phyloP scores from a whole-genome alignment of 2,329 filamentous ascomycete genomes.

The Westerdykella sp. region DNA sequence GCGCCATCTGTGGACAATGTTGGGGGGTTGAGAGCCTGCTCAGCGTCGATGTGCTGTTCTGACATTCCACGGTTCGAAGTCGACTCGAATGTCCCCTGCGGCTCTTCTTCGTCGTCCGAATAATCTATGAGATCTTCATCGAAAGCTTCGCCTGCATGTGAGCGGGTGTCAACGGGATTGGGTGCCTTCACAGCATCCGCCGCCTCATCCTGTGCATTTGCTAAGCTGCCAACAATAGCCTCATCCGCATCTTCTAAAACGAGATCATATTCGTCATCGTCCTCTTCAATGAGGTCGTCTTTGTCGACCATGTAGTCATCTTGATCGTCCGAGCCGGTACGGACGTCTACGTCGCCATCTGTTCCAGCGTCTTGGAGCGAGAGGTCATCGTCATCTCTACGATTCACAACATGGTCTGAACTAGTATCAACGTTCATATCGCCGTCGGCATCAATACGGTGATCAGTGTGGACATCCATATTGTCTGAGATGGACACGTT shows the following conservation, averaged over 20 bases:
- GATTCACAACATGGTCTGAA: constrained; percentile 12
- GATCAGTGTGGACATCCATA: constrained; percentile 52
- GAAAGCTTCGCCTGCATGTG: constrained; percentile 4
- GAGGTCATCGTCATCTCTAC: constrained; percentile 47
- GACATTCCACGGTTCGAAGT: too few relatives aligned
- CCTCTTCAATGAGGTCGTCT: constrained; percentile 27
- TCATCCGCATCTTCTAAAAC: not conserved
- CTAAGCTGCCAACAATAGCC: not conserved
- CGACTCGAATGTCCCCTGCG: too few relatives aligned
- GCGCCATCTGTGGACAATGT: not conserved
- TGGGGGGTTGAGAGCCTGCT: constrained; percentile 5
- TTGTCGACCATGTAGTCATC: constrained; percentile 37
- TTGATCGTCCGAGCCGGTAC: constrained; percentile 14
- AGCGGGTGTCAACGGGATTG: not conserved
- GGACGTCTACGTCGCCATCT: constrained; percentile 17
- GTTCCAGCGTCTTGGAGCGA: constrained; percentile 49
- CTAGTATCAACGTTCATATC: constrained; percentile 55
- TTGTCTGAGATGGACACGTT: constrained; percentile 39
- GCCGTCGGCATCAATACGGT: constrained; percentile 44
- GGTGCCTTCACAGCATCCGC: not conserved
- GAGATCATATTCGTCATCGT: constrained; percentile 11
- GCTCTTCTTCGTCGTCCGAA: constrained; percentile 27
- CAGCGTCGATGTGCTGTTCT: not conserved
- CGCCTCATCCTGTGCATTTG: not conserved
- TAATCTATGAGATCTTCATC: constrained; percentile 32